These are phyloP conservation scores for Apiospora hydei DNA, from an alignment of 2,329 filamentous ascomycete genomes.

Conservation along the genomic window DNA sequence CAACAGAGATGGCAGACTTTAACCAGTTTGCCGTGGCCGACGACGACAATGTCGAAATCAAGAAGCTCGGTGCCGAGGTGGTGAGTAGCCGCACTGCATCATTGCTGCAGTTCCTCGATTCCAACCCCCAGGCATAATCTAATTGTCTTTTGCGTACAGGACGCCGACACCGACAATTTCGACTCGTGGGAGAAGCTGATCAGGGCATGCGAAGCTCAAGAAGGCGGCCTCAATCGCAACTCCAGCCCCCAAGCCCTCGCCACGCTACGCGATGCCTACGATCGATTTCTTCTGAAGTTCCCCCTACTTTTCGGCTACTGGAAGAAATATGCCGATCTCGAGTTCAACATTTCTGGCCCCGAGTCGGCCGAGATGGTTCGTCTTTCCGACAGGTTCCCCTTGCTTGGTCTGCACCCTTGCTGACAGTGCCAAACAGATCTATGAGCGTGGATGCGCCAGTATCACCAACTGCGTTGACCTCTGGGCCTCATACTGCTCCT, in stretches of 20 bases:
- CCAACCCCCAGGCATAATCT: conserved; percentile 26
- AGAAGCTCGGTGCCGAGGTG: conserved; percentile 61
- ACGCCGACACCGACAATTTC: conserved; percentile 84
- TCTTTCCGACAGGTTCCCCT: conserved; percentile 1
- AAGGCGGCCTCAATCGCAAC: conserved; percentile 94
- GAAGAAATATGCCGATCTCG: conserved; percentile 98
- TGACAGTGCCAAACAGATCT: conserved; percentile 67
- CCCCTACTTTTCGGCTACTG: conserved; percentile 97
- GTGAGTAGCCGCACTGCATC: conserved; percentile 59
- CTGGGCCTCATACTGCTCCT: conserved; percentile 96
- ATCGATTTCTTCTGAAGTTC: conserved; percentile 92
- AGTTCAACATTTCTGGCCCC: conserved; percentile 95
- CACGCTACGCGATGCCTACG: conserved; percentile 85
- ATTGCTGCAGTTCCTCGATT: not conserved
- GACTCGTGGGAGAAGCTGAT: conserved; percentile 95
- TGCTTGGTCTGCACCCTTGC: conserved; percentile 25
- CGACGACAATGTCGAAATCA: conserved; percentile 59
- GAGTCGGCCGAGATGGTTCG: conserved; percentile 94
- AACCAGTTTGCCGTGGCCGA: conserved; percentile 34
- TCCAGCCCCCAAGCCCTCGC: conserved; percentile 93
- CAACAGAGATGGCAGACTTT: conserved; percentile 27
- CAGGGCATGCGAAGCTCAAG: conserved; percentile 80
- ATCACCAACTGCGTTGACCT: conserved; percentile 94
- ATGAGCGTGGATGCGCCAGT: conserved; percentile 92
- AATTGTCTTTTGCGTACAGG: conserved; percentile 46